Evolutionary conservation across 805 yeast genomes (phyloP), one percentile per base, ranked within the genome.

Genomic region (Teunomyces panamensis): DNA sequence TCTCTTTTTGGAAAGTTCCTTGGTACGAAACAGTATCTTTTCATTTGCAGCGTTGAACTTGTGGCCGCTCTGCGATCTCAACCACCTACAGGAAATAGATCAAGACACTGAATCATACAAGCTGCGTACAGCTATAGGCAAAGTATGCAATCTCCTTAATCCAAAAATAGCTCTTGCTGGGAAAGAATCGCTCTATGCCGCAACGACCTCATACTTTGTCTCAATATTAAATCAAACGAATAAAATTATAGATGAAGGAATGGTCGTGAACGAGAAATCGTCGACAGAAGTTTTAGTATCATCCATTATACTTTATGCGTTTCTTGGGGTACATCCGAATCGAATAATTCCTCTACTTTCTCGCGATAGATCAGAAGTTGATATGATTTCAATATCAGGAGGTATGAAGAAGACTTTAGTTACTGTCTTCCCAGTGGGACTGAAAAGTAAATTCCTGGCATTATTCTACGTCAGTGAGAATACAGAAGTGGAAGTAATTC

Each of bases 281-380:
- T 46, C 52, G 0, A 51, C 50, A 9, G 65, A 59, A 44, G 41
- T 63, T 11, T 30, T 49, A 3, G 37, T 59, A 2, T 57, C 65
- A 5, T 53, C 63, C 4, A 51, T 57, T 30, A 41, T 65, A 8
- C 51, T 65, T 14, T 65, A 56, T 49, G 57, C 70, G 10, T 69
- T 56, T 41, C 46, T 67, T 8, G 68, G 67, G 4, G 47, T 69
- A 3, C 71, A 68, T 49, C 69, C 71, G 3, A 63, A 62, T 42
- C 52, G 53, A 16, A 47, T 65, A 9, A 44, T 62, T 17, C 72
- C 73, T 5, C 48, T 70, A 26, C 55, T 69, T 0, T 55, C 56
- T 13, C 60, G 57, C 33, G 61, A 59, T 17, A 42, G 42, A 3
- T 43, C 44, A 6, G 55, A 56, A 8, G 42, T 58, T 2, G 69